Conservation (phyloP, 2,329 filamentous ascomycete species). For the Colletotrichum incanum region DNA sequence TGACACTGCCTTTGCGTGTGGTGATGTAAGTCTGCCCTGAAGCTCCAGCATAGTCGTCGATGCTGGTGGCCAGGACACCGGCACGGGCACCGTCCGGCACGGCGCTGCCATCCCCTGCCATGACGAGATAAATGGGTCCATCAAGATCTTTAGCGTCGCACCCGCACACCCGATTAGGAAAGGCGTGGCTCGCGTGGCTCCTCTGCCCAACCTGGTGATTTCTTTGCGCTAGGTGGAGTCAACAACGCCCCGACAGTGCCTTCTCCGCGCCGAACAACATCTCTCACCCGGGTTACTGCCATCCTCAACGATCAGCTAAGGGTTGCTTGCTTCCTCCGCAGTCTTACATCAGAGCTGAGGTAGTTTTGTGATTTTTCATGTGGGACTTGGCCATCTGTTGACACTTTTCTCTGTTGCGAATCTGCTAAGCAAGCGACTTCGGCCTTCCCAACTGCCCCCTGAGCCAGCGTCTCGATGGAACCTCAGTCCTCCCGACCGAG, state of each 20-base stretch:
- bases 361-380: background rate
- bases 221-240: background rate
- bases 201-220: background rate
- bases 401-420: background rate
- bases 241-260: background rate
- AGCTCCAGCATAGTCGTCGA: no score
- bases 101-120: no score
- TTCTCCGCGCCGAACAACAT: background rate
- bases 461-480: slow-evolving; percentile 14
- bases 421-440: no score
- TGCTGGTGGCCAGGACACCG: no score
- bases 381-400: background rate
- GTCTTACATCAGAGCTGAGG: background rate
- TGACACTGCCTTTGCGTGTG: no score
- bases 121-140: background rate
- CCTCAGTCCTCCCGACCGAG: slow-evolving; percentile 16
- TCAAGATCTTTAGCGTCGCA: slow-evolving; percentile 2
- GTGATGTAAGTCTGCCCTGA: no score
- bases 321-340: background rate
- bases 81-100: no score
- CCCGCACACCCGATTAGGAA: background rate
- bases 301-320: background rate
- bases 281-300: background rate
- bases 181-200: background rate
- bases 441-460: background rate